Base-by-base conservation (phyloP, 2,329 filamentous ascomycete species). In the Malbranchea zuffiana region DNA sequence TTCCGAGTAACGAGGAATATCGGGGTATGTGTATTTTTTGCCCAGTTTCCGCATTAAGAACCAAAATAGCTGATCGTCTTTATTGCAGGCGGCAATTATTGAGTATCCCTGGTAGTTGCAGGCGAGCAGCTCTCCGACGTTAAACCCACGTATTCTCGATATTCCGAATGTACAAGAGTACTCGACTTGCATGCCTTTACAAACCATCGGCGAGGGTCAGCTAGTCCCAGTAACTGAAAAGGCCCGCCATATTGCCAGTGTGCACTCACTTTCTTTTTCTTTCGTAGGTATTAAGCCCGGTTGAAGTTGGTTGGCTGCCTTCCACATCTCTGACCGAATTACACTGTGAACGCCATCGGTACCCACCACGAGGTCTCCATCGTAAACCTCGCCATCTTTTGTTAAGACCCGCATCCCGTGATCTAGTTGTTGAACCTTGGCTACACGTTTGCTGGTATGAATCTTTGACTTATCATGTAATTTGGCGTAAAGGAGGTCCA, bases 341-440 rank as follows among this genome's bases (percentile, higher is more conserved):
- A 43, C 53, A 44, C 61, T 65, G 40, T 62, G 57, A 2, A 60
- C 57, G n/a, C 65, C 65, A 39, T 68, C 65, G 8, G 62, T 60
- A 5, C 62, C 65, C 13, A 66, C 48, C 4, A 63, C 39, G n/a
- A 68, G 44, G 40, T 59, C 50, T 0, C 58, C 62, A 0, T 43
- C 15, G 41, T 57, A 56, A 1, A 44, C 30, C 0, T 49, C 49
- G 4, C 61, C 60, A 38, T 65, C 59, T 2, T 43, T 46, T 21
- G 56, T 58, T 7, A 42, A 43, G 6, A 62, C 55, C 2, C 39
- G 42, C 1, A 57, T 55, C 1, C 48, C 49, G 10, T 16, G 10
- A 15, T n/a, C 11, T 2, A 11, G 10, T 8, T 11, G 27, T 3
- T n/a, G 8, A 30, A 30, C 11, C 15, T 20, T 39, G n/a, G 20